Base-by-base conservation (phyloP, 139 green algal genomes). In the Limnomonas spitsbergensis region DNA sequence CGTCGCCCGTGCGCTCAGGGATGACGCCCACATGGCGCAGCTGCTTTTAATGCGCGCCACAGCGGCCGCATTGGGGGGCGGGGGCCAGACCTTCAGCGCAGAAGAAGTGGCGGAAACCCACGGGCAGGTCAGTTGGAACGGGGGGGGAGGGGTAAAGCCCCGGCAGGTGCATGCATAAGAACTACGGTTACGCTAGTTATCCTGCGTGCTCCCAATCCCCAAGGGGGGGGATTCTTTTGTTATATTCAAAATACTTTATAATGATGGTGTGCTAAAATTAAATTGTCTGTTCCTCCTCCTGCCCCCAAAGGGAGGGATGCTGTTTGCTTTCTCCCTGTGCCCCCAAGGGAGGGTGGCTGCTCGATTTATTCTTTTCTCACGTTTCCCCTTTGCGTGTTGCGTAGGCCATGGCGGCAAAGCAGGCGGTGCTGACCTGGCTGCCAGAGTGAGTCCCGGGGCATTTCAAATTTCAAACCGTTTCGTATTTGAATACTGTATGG, bases 31-130 rank as follows among this genome's bases (percentile, higher is more conserved):
- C 20, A 29, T 32, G 35, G 34, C 69, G 2, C 38, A 53, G 24
- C 38, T 75, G 69, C 69, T 47, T 53, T 4, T 75, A 2, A 75
- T 75, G 26, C 34, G n/a, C 31, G 69, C 35, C 4, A 42, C 37
- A 4, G 69, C 69, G 20, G 4, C 35, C 3, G 31, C 38, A 3
- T 36, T 75, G 69, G 69, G 69, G 2, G 69, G 69, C 2, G 3
- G 35, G 2, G 35, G 69, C 27, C 32, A 34, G 27, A 75, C 38
- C 34, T 70, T 70, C 56, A 70, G 29, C 56, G 4, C 24, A 4
- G 24, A 4, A 32, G 56, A 24, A 37, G 56, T 70, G 29, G 29
- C 27, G 56, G 24, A 70, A 35, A 20, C 56, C 9, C 29, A 70
- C 29, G 47, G 20, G 20, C 47, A 61, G 47, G 14, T 61, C 47